Conservation (phyloP, 768 basidiomycete species). For the Kwoniella europaea region DNA sequence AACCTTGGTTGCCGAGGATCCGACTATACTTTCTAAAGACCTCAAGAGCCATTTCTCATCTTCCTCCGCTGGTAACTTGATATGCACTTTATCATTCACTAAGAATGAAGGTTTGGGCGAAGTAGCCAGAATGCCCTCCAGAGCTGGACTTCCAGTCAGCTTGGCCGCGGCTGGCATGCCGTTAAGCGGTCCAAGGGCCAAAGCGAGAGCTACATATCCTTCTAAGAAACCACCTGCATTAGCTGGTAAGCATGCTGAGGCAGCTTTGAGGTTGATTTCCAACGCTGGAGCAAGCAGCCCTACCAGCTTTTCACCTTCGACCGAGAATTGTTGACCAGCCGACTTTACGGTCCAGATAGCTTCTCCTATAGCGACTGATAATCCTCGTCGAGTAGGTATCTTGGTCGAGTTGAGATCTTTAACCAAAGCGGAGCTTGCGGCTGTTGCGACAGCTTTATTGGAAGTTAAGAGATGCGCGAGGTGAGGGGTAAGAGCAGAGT, state of each 20-base stretch:
- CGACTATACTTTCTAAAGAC: constrained; percentile 63
- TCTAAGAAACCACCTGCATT: constrained; percentile 74
- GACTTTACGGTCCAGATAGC: constrained; percentile 63
- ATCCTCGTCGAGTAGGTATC: constrained; percentile 66
- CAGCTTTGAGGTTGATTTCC: constrained; percentile 73
- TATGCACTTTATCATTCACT: constrained; percentile 83
- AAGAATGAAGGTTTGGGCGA: constrained; percentile 80
- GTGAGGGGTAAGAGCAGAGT: constrained; percentile 66
- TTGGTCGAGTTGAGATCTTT: constrained; percentile 78
- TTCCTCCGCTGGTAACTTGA: constrained; percentile 69
- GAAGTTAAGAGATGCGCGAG: constrained; percentile 64
- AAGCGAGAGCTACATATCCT: constrained; percentile 76
- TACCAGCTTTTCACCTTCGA: constrained; percentile 65
- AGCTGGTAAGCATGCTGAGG: constrained; percentile 68
- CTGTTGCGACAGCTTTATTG: constrained; percentile 61
- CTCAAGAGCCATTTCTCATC: constrained; percentile 76
- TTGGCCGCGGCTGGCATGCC: constrained; percentile 59
- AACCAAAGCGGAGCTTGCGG: constrained; percentile 63
- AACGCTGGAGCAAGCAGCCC: constrained; percentile 66
- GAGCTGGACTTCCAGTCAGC: constrained; percentile 45
- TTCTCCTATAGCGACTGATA: constrained; percentile 69
- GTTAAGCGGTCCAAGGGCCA: constrained; percentile 69
- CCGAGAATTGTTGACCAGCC: constrained; percentile 56
- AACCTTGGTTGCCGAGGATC: constrained; percentile 22
- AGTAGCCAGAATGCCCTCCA: constrained; percentile 56